A percentile compares a stretch with the other conserved stretches of the same genome.
phyloP scores from a whole-genome alignment of 2,329 filamentous ascomycete species.

The Trichoderma hamatum region DNA sequence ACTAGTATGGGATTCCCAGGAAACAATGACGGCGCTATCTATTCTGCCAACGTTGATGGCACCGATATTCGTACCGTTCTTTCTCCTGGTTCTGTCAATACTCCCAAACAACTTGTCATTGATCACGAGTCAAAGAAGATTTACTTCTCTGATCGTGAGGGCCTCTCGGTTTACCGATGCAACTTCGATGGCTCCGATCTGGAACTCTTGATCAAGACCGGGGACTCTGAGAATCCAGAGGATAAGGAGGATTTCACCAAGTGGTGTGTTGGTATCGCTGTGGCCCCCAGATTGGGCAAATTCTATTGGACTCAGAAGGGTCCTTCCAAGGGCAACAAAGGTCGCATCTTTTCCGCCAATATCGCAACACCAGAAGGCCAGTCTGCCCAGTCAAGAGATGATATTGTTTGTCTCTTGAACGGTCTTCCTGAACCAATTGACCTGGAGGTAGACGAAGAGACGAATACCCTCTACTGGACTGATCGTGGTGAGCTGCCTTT shows the following conservation, averaged over 20 bases:
- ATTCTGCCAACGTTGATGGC: conserved; percentile 54
- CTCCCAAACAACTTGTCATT: conserved; percentile 49
- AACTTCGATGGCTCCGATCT: conserved; percentile 45
- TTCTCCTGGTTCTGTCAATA: conserved; percentile 49
- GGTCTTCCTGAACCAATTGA: conserved; percentile 60
- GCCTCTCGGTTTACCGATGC: conserved; percentile 45
- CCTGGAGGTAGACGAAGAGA: conserved; percentile 54
- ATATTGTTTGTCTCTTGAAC: conserved; percentile 48
- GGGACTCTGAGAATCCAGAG: conserved; percentile 33
- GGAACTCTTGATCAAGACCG: conserved; percentile 46
- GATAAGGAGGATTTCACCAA: conserved; percentile 19
- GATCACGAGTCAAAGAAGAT: conserved; percentile 35
- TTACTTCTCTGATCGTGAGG: conserved; percentile 51
- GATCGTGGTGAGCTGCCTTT: conserved; percentile 60
- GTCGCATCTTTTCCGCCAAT: conserved; percentile 56
- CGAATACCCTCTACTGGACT: conserved; percentile 59
- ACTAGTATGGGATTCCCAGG: conserved; percentile 51
- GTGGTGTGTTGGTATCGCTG: conserved; percentile 61
- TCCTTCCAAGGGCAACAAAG: conserved; percentile 51
- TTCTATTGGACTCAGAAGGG: conserved; percentile 67
- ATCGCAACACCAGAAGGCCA: conserved; percentile 44
- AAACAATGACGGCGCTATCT: conserved; percentile 47
- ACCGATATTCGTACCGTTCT: conserved; percentile 49
- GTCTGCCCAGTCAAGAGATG: conserved; percentile 41
- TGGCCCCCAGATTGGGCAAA: conserved; percentile 47